Base-by-base conservation (phyloP, 768 basidiomycete genomes). In the Tulasnella sp. region DNA sequence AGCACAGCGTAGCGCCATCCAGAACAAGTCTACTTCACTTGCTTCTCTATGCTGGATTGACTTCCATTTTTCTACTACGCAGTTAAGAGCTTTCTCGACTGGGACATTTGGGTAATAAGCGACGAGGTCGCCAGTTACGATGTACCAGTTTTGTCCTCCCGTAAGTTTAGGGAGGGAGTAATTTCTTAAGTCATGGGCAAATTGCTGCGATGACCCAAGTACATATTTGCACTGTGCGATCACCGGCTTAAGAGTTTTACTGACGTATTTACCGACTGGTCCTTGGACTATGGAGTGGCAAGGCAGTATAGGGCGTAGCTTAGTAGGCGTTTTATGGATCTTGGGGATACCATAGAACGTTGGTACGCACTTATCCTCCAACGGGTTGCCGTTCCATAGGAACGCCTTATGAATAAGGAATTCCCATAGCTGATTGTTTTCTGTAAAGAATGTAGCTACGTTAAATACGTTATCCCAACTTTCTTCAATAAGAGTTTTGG, bases 91-190 rank as follows among this genome's bases (percentile, higher is more conserved):
- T n/a, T n/a, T n/a, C n/a, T n/a, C 40, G 0, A 65, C 6, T 7
- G 65, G 59, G 4, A 69, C 62, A 40, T 68, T 67, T 0, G 69
- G 69, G 45, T 70, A 70, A 42, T 63, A 70, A 0, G 69, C 69
- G 9, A 69, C 67, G 39, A 71, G 65, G 61, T 71, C 69, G 27
- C 70, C 68, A 3, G 67, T 66, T 1, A 70, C 66, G 6, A 71
- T 56, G 25, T 37, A 69, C 19, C 41, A 62, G 17, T 57, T 49
- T 2, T 62, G 51, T 12, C 23, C 2, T 4, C 53, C 31, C 7
- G 48, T 7, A 12, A 27, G 48, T 8, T 15, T 14, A 7, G 19
- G 40, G 34, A 7, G 52, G 5, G 19, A 14, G 41, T 45, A 5
- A 40, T 48, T n/a, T 9, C 25, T 6, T 6, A 42, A 4, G 9